Percentiles rank a stretch among this genome's conserved stretches.
These are phyloP conservation scores for Mucor lusitanicus DNA, from an alignment of 371 early-diverging fungal species.

Conservation along the genomic window DNA sequence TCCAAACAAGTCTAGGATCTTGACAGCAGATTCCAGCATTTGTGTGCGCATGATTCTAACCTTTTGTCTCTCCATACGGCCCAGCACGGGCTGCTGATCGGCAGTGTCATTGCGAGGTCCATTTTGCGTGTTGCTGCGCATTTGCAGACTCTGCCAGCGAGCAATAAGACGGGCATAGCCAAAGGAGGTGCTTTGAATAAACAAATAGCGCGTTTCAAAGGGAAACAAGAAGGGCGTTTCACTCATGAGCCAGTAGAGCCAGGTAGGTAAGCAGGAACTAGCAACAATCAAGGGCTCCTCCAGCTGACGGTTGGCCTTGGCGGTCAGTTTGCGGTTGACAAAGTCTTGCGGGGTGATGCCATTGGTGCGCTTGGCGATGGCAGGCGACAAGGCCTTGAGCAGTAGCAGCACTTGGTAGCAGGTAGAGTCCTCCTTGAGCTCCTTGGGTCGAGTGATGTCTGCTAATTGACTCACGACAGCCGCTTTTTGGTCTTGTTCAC, in stretches of 20 bases:
- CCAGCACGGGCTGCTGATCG: slow-evolving; percentile 56
- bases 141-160: slow-evolving; percentile 58
- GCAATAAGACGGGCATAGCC: slow-evolving; percentile 81
- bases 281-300: slow-evolving; percentile 89
- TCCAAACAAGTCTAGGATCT: slow-evolving; percentile 81
- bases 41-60: slow-evolving; percentile 77
- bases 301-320: slow-evolving; percentile 83
- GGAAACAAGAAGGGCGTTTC: slow-evolving; percentile 83
- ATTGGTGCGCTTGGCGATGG: slow-evolving; percentile 15
- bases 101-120: slow-evolving; percentile 27
- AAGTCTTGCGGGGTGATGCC: slow-evolving; percentile 58
- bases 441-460: slow-evolving; percentile 21
- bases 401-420: slow-evolving; percentile 55
- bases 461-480: slow-evolving; percentile 15
- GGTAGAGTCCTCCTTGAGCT: slow-evolving; percentile 22
- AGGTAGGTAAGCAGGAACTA: slow-evolving; percentile 75
- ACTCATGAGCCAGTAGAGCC: slow-evolving; percentile 70
- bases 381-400: slow-evolving; percentile 44
- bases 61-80: slow-evolving; percentile 80
- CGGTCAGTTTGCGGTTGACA: slow-evolving; percentile 77
- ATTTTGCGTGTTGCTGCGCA: slow-evolving; percentile 38
- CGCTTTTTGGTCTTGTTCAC: slow-evolving; percentile 18
- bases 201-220: slow-evolving; percentile 80
- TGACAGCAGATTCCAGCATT: slow-evolving; percentile 80
- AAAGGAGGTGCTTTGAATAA: slow-evolving; percentile 82